Base-by-base conservation (phyloP, 1,139 yeast genomes). In the Pichia sp. region DNA sequence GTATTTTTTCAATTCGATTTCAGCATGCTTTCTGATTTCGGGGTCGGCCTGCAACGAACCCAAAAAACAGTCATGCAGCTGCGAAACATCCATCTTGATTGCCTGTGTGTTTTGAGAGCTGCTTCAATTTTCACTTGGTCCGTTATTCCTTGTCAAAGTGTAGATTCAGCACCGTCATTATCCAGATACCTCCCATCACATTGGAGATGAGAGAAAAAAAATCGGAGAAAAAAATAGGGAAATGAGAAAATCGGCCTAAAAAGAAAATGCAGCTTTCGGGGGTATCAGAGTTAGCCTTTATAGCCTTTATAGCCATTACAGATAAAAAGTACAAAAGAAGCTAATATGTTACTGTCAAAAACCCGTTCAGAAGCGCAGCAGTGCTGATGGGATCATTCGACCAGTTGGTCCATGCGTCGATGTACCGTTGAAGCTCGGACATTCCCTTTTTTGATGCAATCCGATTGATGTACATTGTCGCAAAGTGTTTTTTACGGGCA, bases 11-110 rank as follows among this genome's bases (percentile, higher is more conserved):
- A 91, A 76, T 58, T 83, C 80, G 3, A 66, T 58, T 66, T 91
- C 98, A 0, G 96, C 95, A 47, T 79, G 79, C 54, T 73, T 75
- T 62, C 96, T 80, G 28, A 78, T 71, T 21, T 68, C 66, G 52
- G 79, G 85, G 62, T 86, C 84, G 0, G 89, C 82, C 60, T 82
- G 83, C 47, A 91, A 75, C 1, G 98, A 89, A 18, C 88, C 91
- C 34, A 85, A 80, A 66, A 93, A 90, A 69, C 95, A 87, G 61
- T 80, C 82, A 64, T 87, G 82, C 45, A 89, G 74, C 18, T 77
- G 73, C 57, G 75, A 71, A 28, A 82, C 80, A 68, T 88, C 90
- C 95, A 88, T 87, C 36, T 21, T 41, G 18, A 2, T 44, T 31
- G 10, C 18, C 25, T 21, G 30, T 12, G 23, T 21, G 18, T 12